Percentiles rank a stretch among this genome's conserved stretches.
Evolutionary conservation across 805 yeast species (phyloP).

Genomic region (Candida andamanensis): DNA sequence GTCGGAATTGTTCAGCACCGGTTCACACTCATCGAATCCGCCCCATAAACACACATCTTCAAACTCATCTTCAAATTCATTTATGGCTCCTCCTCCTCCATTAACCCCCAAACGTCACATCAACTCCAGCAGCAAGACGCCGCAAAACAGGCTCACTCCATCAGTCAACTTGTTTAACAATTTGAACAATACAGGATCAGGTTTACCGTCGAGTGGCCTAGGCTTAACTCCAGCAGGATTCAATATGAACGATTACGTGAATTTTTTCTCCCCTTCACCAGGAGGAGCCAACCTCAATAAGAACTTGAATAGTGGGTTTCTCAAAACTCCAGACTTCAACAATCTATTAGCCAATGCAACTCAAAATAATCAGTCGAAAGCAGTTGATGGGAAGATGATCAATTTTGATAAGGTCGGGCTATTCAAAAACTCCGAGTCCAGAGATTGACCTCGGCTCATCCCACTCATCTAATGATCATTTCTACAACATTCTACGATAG

Average conservation of each 20-base stretch:
- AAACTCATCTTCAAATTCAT: slow-evolving; percentile 15
- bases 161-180: slow-evolving; percentile 27
- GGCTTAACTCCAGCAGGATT: slow-evolving; percentile 60
- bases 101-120: slow-evolving; percentile 38
- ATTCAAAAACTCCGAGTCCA: slow-evolving; percentile 7
- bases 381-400: slow-evolving; percentile 40
- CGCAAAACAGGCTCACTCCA: slow-evolving; percentile 40
- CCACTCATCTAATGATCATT: no score
- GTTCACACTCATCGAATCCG: slow-evolving; percentile 22
- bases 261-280: slow-evolving; percentile 72
- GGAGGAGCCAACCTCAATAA: slow-evolving; percentile 17
- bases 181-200: slow-evolving; percentile 8
- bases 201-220: slow-evolving; percentile 38
- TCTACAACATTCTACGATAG: no score
- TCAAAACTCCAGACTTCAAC: slow-evolving; percentile 40
- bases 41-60: slow-evolving; percentile 12
- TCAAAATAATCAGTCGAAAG: slow-evolving; percentile 11
- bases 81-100: slow-evolving; percentile 37
- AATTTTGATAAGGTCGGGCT: slow-evolving; percentile 38
- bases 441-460: slow-evolving; percentile 1
- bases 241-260: slow-evolving; percentile 79
- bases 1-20: slow-evolving; percentile 8
- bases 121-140: slow-evolving; percentile 24
- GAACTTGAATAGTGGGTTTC: slow-evolving; percentile 14
- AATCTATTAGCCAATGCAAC: slow-evolving; percentile 16